These are phyloP conservation scores for Blastomyces silverae DNA, from an alignment of 2,329 filamentous ascomycete genomes.

Conservation along the genomic window DNA sequence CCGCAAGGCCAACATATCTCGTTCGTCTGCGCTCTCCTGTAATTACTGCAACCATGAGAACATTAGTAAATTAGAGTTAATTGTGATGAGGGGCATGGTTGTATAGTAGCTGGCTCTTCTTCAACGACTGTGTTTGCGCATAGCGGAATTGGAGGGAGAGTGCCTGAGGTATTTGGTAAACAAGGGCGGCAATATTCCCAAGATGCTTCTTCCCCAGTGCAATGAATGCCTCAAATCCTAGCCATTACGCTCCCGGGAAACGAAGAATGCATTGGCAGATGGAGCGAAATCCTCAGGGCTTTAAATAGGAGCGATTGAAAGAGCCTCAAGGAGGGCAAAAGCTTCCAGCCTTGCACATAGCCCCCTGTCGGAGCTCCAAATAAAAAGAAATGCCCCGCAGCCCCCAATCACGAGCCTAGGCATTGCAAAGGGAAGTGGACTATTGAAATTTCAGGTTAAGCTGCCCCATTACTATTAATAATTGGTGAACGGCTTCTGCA, in stretches of 20 bases:
- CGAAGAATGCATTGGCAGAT: background rate
- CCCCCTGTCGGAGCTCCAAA: background rate
- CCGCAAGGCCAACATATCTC: conserved; percentile 2
- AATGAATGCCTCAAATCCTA: background rate
- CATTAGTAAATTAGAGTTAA: background rate
- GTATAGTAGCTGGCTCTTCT: background rate
- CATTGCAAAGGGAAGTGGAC: background rate
- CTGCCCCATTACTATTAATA: background rate
- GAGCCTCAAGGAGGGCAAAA: background rate
- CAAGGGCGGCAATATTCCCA: background rate
- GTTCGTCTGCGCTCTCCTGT: conserved; percentile 1
- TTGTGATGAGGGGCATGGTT: background rate
- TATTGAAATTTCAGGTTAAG: background rate
- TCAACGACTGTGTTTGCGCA: background rate
- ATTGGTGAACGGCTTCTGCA: background rate
- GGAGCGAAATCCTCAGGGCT: background rate
- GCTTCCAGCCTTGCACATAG: conserved; percentile 4
- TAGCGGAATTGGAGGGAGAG: background rate
- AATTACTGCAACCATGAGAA: background rate
- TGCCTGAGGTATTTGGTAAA: background rate
- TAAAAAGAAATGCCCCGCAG: background rate
- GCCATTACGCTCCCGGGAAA: background rate
- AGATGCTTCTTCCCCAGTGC: background rate
- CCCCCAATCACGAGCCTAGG: background rate
- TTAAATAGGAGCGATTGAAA: background rate